Evolutionary conservation across 768 basidiomycete genomes (phyloP).

Genomic region (Boletus tomentosulus): DNA sequence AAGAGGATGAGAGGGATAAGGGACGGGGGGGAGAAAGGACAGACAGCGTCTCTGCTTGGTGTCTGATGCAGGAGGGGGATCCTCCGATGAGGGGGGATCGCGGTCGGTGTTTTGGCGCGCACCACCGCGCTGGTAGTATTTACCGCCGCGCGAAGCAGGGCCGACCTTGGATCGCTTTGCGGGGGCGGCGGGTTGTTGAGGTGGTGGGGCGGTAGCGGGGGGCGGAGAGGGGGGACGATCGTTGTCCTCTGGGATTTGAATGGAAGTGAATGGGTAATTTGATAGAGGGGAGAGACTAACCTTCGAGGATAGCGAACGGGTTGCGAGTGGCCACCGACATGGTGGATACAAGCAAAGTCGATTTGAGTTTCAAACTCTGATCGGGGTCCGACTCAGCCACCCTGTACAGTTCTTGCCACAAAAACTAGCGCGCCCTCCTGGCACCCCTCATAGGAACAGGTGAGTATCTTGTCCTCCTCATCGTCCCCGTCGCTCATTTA

Average conservation of each 20-base stretch:
- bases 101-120: constrained; percentile 38
- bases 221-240: constrained; percentile 33
- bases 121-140: constrained; percentile 66
- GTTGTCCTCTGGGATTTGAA: constrained; percentile 39
- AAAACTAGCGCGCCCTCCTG: constrained; percentile 18
- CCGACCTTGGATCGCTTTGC: constrained; percentile 49
- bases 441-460: constrained; percentile 42
- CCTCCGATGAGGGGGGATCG: constrained; percentile 39
- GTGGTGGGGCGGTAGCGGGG: constrained; percentile 10
- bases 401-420: constrained; percentile 37
- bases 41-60: constrained; percentile 29
- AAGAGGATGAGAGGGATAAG: constrained; percentile 3
- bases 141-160: constrained; percentile 60
- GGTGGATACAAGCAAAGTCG: constrained; percentile 15
- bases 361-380: constrained; percentile 13
- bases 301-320: constrained; percentile 79
- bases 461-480: constrained; percentile 15
- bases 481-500: constrained; percentile 1
- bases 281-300: constrained; percentile 38
- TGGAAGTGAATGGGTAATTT: background rate
- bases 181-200: constrained; percentile 35
- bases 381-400: constrained; percentile 49
- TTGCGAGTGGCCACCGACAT: constrained; percentile 93
- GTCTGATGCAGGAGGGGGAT: constrained; percentile 26
- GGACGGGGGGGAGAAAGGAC: constrained; percentile 7